Conservation (phyloP, 2,329 filamentous ascomycete species). For the Penicillium freii region DNA sequence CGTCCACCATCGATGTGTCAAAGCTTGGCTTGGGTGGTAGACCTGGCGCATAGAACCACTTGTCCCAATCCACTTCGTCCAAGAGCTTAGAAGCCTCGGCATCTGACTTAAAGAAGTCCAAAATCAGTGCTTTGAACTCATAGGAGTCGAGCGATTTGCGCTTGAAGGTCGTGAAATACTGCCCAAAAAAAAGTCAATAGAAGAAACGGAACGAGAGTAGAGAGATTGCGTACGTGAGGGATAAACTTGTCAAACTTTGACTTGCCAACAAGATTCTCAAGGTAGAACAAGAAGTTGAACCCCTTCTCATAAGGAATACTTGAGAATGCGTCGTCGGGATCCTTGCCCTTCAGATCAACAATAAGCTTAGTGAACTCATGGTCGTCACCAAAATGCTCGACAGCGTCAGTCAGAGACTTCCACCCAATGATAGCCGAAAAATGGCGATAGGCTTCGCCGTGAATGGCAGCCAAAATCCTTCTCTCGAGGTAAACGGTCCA, state of each 20-base stretch:
- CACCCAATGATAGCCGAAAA: constrained; percentile 96
- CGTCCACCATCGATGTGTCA: constrained; percentile 81
- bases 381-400: constrained; percentile 73
- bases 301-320: constrained; percentile 94
- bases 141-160: constrained; percentile 87
- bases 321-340: constrained; percentile 94
- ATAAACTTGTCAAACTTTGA: constrained; percentile 94
- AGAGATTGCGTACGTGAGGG: constrained; percentile 57
- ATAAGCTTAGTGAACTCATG: constrained; percentile 93
- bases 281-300: constrained; percentile 87
- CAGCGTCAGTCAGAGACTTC: constrained; percentile 80
- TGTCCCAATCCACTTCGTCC: constrained; percentile 80
- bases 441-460: constrained; percentile 82
- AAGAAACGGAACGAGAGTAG: neutral
- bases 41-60: constrained; percentile 83
- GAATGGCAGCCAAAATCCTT: constrained; percentile 55
- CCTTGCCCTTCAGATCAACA: constrained; percentile 80
- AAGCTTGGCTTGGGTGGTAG: constrained; percentile 88
- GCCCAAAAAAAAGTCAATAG: constrained; percentile 5
- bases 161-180: constrained; percentile 82
- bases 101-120: constrained; percentile 78
- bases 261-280: constrained; percentile 81
- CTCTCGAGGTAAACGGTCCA: constrained; percentile 97
- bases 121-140: constrained; percentile 85
- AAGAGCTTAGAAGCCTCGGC: constrained; percentile 60